phyloP scores from a whole-genome alignment of 768 basidiomycete genomes.

The Agaricus subrufescens region DNA sequence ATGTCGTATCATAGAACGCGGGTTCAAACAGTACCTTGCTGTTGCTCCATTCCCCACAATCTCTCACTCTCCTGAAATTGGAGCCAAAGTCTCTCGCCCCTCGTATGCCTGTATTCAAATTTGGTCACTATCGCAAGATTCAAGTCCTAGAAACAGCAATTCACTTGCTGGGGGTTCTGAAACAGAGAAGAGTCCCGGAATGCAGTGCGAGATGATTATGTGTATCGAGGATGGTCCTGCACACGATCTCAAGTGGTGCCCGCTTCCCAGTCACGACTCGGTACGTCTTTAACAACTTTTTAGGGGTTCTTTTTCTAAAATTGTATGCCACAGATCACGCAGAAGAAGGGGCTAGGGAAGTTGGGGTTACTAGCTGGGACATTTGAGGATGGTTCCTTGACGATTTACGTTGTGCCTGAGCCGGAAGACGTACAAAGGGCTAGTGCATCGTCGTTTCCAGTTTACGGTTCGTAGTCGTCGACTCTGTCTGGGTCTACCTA shows the following conservation, averaged over 20 bases:
- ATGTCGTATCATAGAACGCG: slow-evolving; percentile 33
- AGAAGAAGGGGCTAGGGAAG: slow-evolving; percentile 38
- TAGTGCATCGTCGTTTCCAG: slow-evolving; percentile 27
- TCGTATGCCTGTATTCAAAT: slow-evolving; percentile 76
- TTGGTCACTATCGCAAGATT: slow-evolving; percentile 50
- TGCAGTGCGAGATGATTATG: slow-evolving; percentile 80
- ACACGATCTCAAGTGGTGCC: slow-evolving; percentile 89
- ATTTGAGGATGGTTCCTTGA: slow-evolving; percentile 84
- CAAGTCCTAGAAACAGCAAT: slow-evolving; percentile 1
- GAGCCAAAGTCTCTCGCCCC: slow-evolving; percentile 51
- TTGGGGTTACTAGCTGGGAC: slow-evolving; percentile 82
- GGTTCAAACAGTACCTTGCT: slow-evolving; percentile 76
- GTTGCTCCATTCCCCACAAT: slow-evolving; percentile 69
- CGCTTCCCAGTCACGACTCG: slow-evolving; percentile 73
- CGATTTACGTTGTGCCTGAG: slow-evolving; percentile 75
- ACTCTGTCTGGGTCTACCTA: neutral
- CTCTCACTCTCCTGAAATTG: slow-evolving; percentile 62
- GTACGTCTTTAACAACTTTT: slow-evolving; percentile 18
- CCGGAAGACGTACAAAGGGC: slow-evolving; percentile 47
- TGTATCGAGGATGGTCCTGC: slow-evolving; percentile 81
- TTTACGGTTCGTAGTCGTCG: slow-evolving; percentile 41
- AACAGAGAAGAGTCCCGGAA: slow-evolving; percentile 29
- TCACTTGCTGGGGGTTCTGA: slow-evolving; percentile 8
- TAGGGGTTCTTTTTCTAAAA: neutral
- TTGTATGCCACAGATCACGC: slow-evolving; percentile 1